Evolutionary conservation across 768 basidiomycete species (phyloP), one percentile per base, ranked within the genome.

Genomic region (Ramaria sp.): DNA sequence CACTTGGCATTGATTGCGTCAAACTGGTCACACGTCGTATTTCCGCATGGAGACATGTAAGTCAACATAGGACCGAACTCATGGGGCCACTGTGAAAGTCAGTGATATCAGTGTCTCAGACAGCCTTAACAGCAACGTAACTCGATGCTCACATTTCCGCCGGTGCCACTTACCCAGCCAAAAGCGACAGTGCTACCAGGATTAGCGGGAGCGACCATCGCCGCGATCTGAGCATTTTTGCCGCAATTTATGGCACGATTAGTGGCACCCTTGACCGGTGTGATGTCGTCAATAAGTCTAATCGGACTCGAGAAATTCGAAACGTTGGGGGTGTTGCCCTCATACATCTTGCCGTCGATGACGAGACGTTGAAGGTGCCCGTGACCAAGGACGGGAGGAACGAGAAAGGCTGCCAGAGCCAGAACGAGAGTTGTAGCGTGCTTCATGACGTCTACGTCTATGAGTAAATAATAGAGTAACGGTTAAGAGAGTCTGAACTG

Each of bases 41-140:
- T 66, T 0, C 77, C 77, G 62, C 87, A 89, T 27, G 70, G 67
- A 1, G 84, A 75, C 76, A 89, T 75, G 63, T 89, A 89, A 34
- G 83, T 86, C 67, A 88, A 69, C 69, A 85, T 69, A 8, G 85
- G 85, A 3, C 85, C 85, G 15, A 69, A 78, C 56, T 83, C 69
- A 60, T 85, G 78, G 0, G 71, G 71, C 78, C 75, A 78, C 69
- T 74, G 7, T 25, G 3, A 41, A 56, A 56, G 2, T 0, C 56
- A 18, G 48, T n/a, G n/a, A n/a, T n/a, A 32, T 20, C 43, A 57
- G 50, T 36, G 25, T 24, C 7, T 37, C 13, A 25, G 16, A 24
- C 9, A 15, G 4, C 16, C 24, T 0, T 50, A 39, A 32, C 41
- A 60, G 28, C 16, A 24, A 37, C 36, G 18, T 0, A 38, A 20